A percentile compares a stretch with the other conserved stretches of the same genome.
Evolutionary conservation across 2,329 filamentous ascomycete genomes (phyloP).

Genomic region (Juglanconis oblonga): DNA sequence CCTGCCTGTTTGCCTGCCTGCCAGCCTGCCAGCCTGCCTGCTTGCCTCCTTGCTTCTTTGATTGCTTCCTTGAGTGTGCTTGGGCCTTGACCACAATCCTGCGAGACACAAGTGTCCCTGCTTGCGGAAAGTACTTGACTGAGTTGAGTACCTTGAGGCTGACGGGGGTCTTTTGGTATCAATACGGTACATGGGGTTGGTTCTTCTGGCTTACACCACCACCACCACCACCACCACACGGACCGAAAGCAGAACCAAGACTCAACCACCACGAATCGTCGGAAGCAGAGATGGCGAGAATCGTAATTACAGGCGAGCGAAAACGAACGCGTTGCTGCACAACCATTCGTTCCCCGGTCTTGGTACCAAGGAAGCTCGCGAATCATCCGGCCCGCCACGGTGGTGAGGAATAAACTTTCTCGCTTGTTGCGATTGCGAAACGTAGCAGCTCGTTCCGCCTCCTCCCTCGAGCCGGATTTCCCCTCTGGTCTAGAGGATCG

Average conservation of each 20-base stretch:
- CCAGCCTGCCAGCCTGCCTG: not conserved
- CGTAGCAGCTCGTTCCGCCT: not conserved
- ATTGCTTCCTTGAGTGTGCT: not conserved
- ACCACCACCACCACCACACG: not conserved
- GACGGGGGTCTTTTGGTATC: not conserved
- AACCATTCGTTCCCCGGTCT: not conserved
- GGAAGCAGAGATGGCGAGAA: conserved; percentile 5
- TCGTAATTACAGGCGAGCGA: not conserved
- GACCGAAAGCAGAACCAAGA: not conserved
- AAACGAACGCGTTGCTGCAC: not conserved
- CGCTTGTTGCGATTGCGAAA: not conserved
- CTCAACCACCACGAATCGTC: not conserved
- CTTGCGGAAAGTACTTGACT: not conserved
- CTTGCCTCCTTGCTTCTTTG: not conserved
- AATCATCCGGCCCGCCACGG: not conserved
- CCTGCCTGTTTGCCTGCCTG: not conserved
- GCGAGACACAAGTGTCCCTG: not conserved
- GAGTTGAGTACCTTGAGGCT: not conserved
- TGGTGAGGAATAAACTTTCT: not conserved
- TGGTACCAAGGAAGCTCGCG: not conserved
- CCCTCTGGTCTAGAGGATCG: not conserved
- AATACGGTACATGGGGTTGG: not conserved
- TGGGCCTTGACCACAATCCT: conserved; percentile 2
- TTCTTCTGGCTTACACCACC: not conserved
- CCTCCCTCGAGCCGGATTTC: not conserved